Percentiles rank a stretch among this genome's conserved stretches.
Conservation (phyloP, 1,284 basidiomycete genomes). For the Pholiota adiposa region DNA sequence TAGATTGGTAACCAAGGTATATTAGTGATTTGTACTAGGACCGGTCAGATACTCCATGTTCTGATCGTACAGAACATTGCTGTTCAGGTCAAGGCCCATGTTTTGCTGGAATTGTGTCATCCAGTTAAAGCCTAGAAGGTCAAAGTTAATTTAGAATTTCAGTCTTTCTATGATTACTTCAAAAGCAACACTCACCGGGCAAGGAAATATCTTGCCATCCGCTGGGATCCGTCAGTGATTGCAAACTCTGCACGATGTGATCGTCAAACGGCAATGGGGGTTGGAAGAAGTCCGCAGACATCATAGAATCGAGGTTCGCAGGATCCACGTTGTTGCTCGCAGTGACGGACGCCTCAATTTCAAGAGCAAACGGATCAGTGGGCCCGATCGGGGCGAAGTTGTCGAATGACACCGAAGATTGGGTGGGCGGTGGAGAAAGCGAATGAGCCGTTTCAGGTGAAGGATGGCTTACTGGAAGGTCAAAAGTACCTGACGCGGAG, state of each 20-base stretch:
- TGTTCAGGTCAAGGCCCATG: conserved; percentile 15
- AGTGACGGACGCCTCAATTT: conserved; percentile 8
- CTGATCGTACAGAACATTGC: not conserved
- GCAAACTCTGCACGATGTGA: conserved; percentile 64
- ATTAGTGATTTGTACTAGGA: conserved; percentile 13
- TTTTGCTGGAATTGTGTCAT: conserved; percentile 42
- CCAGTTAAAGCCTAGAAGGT: conserved; percentile 29
- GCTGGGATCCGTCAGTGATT: conserved; percentile 52
- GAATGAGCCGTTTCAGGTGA: conserved; percentile 42
- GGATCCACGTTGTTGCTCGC: conserved; percentile 6
- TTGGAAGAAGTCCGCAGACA: conserved; percentile 48
- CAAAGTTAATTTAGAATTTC: not conserved
- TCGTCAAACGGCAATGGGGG: conserved; percentile 59
- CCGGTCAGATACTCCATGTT: conserved; percentile 25
- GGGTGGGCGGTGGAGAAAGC: conserved; percentile 44
- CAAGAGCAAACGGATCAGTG: conserved; percentile 40
- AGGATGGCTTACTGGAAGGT: conserved; percentile 28
- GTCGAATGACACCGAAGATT: conserved; percentile 51
- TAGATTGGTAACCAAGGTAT: not conserved
- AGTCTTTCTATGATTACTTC: not conserved
- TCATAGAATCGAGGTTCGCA: conserved; percentile 21
- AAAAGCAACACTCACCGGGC: conserved; percentile 45
- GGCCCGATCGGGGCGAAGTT: conserved; percentile 46
- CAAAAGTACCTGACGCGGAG: conserved; percentile 18
- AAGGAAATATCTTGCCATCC: conserved; percentile 57